phyloP scores from a whole-genome alignment of 345 rosid genomes.

The Lepidium didymum region DNA sequence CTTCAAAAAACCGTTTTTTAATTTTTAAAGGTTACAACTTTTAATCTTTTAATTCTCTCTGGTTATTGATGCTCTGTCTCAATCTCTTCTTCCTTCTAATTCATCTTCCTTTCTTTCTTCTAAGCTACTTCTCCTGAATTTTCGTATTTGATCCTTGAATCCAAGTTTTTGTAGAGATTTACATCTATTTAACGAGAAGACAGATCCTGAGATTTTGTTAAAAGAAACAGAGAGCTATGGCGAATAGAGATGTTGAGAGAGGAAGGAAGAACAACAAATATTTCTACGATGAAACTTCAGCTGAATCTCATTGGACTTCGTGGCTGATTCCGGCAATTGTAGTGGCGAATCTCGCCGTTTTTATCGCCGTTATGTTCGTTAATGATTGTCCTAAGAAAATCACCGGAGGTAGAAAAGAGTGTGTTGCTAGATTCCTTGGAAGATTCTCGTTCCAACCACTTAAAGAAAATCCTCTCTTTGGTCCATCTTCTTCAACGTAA shows the following conservation, averaged over 20 bases:
- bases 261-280: constrained; percentile 33
- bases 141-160: constrained; percentile 19
- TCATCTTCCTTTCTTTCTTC: constrained; percentile 12
- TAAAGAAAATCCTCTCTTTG: constrained; percentile 86
- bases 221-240: constrained; percentile 32
- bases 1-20: not conserved
- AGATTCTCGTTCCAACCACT: constrained; percentile 83
- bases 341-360: constrained; percentile 62
- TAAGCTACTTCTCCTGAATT: constrained; percentile 26
- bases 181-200: not conserved
- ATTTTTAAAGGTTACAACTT: constrained; percentile 4
- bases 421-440: constrained; percentile 72
- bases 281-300: constrained; percentile 37
- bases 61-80: constrained; percentile 30
- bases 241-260: constrained; percentile 58
- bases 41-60: constrained; percentile 10
- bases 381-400: constrained; percentile 78
- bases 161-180: not conserved
- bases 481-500: constrained; percentile 86
- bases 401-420: constrained; percentile 32
- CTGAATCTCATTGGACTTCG: constrained; percentile 62
- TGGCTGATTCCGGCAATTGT: constrained; percentile 87
- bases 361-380: constrained; percentile 65
- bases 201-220: constrained; percentile 4
- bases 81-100: constrained; percentile 16